Percentiles rank a stretch among this genome's conserved stretches.
These are phyloP conservation scores for Aspergillus ostianus DNA, from an alignment of 495 filamentous ascomycete species.

Conservation along the genomic window DNA sequence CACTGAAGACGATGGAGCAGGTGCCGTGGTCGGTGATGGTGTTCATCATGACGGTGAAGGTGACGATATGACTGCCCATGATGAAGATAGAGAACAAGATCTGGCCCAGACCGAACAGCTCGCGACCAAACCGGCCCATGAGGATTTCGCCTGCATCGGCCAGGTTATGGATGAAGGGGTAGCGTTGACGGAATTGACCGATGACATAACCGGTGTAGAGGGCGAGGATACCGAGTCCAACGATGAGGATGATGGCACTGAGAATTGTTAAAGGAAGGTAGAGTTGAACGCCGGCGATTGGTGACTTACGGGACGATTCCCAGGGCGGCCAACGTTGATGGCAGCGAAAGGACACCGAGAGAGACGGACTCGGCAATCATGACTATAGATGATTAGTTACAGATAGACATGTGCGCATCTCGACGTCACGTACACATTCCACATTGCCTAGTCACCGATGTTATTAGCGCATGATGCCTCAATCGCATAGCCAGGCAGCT, in stretches of 20 bases:
- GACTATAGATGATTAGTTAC: constrained; percentile 26
- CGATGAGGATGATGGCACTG: constrained; percentile 59
- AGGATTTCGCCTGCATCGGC: constrained; percentile 65
- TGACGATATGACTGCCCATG: constrained; percentile 73
- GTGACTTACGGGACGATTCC: constrained; percentile 53
- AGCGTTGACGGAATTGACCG: constrained; percentile 63
- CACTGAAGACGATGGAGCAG: constrained; percentile 68
- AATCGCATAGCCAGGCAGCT: too few species aligned
- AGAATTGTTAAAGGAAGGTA: not conserved
- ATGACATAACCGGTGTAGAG: constrained; percentile 77
- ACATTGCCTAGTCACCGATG: constrained; percentile 31
- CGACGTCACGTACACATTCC: constrained; percentile 28
- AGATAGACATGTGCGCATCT: not conserved
- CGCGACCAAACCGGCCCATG: constrained; percentile 60
- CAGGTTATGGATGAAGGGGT: constrained; percentile 65
- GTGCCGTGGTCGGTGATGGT: constrained; percentile 61
- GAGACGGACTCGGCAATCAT: constrained; percentile 72
- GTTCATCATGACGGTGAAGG: constrained; percentile 68
- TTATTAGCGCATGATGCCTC: not conserved
- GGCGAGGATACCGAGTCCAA: constrained; percentile 63
- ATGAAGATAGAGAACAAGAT: constrained; percentile 72
- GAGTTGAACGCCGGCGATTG: not conserved
- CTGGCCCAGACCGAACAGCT: constrained; percentile 65
- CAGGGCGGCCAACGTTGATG: constrained; percentile 56
- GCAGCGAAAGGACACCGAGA: constrained; percentile 64